Base-by-base conservation (phyloP, 1,139 yeast genomes). In the Taphrina betulina region DNA sequence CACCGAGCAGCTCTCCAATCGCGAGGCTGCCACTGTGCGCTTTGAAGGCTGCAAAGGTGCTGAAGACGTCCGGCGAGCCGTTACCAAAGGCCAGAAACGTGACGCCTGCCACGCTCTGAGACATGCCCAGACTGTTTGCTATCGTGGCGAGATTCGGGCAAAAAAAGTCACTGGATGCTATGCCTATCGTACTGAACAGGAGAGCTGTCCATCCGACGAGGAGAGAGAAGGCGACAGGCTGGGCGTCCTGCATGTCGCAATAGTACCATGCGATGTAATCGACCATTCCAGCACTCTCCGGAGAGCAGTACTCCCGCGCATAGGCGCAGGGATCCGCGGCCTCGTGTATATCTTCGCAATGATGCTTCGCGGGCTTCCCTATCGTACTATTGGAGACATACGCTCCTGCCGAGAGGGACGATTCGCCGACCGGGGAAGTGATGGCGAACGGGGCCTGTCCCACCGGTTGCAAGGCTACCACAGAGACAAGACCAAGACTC, bases 1-100 rank as follows among this genome's bases (percentile, higher is more conserved):
- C 90, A 0, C 98, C 97, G 31, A 88, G 70, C 36, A 90, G 73
- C 68, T 90, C 96, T 1, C 96, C 94, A 3, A 92, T 71, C 0
- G 97, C 97, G 67, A 92, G 71, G 2, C 88, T 77, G 0, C 85
- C 81, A 3, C 85, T 79, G 16, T 80, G 83, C 2, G 80, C 70
- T 37, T 75, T 75, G 79, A 89, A 79, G 3, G 96, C 95, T 40
- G 83, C 82, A 67, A 81, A 87, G 0, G 96, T 88, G 51, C 94
- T 79, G 46, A 89, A 77, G 2, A 92, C 81, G 69, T 92, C 98
- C 0, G 97, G 96, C 0, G 95, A 78, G 7, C 96, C 92, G 68
- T 92, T 92, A 0, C 97, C 97, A 61, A 90, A 75, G 0, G 98
- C 95, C 58, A 92, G 73, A 44, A 90, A 73, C 0, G 96, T 90